Base-by-base conservation (phyloP, 2,329 filamentous ascomycete species). In the Malbranchea zuffiana region DNA sequence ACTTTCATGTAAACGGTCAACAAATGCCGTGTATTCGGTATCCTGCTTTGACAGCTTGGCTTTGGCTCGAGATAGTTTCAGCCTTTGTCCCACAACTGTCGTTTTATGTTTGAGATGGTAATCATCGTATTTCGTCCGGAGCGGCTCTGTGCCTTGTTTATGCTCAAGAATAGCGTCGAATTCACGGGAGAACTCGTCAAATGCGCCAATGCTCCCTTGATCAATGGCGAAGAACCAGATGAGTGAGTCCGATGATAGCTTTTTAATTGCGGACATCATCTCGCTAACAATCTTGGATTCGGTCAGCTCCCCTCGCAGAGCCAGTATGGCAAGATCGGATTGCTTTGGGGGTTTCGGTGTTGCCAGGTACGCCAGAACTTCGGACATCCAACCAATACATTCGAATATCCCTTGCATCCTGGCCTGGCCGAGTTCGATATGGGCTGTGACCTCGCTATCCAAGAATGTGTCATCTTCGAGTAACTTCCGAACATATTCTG, bases 111-210 rank as follows among this genome's bases (percentile, higher is more conserved):
- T 68, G 3, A 69, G 66, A 45, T 68, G 67, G 27, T 80, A 78
- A 7, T 80, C 70, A 48, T 79, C 79, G 56, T 90, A 82, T 53
- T 79, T 80, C 60, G 79, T 92, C 44, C 78, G 76, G 19, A 92
- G 67, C 3, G 67, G 59, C 24, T 63, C 65, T 6, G 66, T 61
- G 29, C 63, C 56, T 30, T 66, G 54, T 11, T 72, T 65, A 28
- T 58, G 59, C 21, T 59, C 50, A 15, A 68, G 50, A 4, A 82
- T 53, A 8, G 50, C 49, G 28, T 64, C 59, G 21, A 79, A 60
- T 31, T 69, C 57, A 16, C 57, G 50, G n/a, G 66, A 54, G 15
- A 74, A 55, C 6, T 55, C 52, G 20, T 51, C 45, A 10, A 77
- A 56, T 4, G 53, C 43, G 10, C 49, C 35, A 18, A 54, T 48